A percentile compares a stretch with the other conserved stretches of the same genome.
These are phyloP conservation scores for Parachaetomium inaequale DNA, from an alignment of 495 filamentous ascomycete species.

Conservation along the genomic window DNA sequence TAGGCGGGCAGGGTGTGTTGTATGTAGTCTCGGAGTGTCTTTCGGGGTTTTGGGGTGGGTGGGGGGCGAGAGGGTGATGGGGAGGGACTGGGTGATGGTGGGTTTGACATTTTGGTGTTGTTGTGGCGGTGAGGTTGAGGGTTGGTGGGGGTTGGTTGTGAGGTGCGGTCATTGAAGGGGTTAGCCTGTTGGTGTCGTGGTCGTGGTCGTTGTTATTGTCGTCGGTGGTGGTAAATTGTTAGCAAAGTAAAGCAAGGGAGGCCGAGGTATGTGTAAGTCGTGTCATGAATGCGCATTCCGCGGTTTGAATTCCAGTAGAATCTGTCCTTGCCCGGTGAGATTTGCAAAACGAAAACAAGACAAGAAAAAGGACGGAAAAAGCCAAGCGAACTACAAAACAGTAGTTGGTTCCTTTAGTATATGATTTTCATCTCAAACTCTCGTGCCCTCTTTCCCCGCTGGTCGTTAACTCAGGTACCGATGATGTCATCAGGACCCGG, in stretches of 20 bases:
- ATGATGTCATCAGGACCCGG: neutral
- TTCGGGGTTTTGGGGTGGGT: constrained; percentile 21
- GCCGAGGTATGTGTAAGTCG: neutral
- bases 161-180: neutral
- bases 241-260: neutral
- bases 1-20: constrained; percentile 58
- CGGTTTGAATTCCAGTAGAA: neutral
- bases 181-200: too few relatives aligned
- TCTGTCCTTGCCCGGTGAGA: too few relatives aligned
- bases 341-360: too few relatives aligned
- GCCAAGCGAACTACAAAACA: too few relatives aligned
- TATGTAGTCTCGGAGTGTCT: constrained; percentile 32
- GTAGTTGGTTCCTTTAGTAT: too few relatives aligned
- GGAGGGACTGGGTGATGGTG: too few relatives aligned
- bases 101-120: neutral
- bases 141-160: neutral
- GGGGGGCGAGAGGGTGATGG: neutral
- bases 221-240: neutral
- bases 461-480: neutral
- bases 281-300: neutral
- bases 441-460: neutral
- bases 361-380: too few relatives aligned
- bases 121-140: neutral
- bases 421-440: neutral
- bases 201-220: neutral